Percentiles rank a stretch among this genome's conserved stretches.
Conservation (phyloP, 2,329 filamentous ascomycete species). For the Phialocephala sp. region DNA sequence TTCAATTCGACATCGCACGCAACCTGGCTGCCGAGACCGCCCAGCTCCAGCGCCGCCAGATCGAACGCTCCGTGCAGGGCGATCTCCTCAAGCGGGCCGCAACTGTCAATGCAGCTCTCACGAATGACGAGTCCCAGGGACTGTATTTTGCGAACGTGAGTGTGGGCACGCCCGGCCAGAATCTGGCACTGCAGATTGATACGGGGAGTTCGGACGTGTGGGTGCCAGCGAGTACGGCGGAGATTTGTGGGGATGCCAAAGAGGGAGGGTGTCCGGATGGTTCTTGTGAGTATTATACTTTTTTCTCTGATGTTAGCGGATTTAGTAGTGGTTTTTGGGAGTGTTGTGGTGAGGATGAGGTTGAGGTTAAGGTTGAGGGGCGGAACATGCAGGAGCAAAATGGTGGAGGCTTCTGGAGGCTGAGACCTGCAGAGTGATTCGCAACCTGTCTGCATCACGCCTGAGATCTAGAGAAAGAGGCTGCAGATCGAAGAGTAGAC, state of each 20-base stretch:
- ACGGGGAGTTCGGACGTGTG: conserved; percentile 69
- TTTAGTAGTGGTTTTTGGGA: not conserved
- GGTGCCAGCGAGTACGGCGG: conserved; percentile 50
- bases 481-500: not conserved
- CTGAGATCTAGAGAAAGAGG: not conserved
- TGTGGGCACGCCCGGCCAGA: conserved; percentile 64
- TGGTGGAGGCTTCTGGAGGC: not conserved
- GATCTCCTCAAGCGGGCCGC: conserved; percentile 23
- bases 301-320: conserved; percentile 11
- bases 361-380: not conserved
- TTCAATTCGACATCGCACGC: conserved; percentile 36
- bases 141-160: conserved; percentile 55
- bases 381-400: not conserved
- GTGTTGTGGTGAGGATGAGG: not conserved
- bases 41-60: conserved; percentile 29
- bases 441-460: not conserved
- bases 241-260: conserved; percentile 39
- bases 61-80: not conserved
- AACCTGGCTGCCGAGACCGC: conserved; percentile 30
- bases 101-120: conserved; percentile 32
- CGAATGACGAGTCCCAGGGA: conserved; percentile 59
- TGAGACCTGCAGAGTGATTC: not conserved
- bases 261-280: conserved; percentile 50
- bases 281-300: conserved; percentile 50
- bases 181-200: conserved; percentile 61